Base-by-base conservation (phyloP, 192 early-diverging fungal species). In the Coemansia brasiliensis region DNA sequence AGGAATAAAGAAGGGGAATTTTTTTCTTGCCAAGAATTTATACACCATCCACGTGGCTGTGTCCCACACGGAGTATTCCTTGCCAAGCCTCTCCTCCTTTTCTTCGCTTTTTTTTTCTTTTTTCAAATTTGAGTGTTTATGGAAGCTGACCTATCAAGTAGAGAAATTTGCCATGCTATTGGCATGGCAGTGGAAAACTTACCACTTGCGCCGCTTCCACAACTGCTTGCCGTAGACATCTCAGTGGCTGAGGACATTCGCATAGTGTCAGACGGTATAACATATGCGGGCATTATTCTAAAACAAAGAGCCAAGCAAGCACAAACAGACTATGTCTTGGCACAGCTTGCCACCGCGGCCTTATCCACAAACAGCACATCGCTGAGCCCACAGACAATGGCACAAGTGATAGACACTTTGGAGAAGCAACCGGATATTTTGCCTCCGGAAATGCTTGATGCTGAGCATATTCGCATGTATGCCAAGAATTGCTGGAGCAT, bases 401-500 rank as follows among this genome's bases (percentile, higher is more conserved):
- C 41, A 6, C 48, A 29, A 16, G 39, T 65, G 9, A 27, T 42
- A 15, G 27, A 7, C 9, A 37, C 43, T 10, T 55, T 75, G 8
- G 25, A 48, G n/a, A 5, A 21, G 11, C 67, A 69, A 20, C 73
- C 67, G 13, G 59, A 42, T 26, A 50, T 76, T 1, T 15, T 57
- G n/a, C 17, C 35, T 20, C 26, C 35, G 20, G 38, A 69, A 20
- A 54, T 63, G 11, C 38, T 63, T 0, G 52, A 54, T 32, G 39
- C 66, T 1, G 21, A 51, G 22, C 41, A 64, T 32, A 55, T 75
- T 32, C 60, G 55, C 22, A 40, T 59, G 41, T 69, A 69, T 38
- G 67, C 67, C 11, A 25, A 39, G n/a, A 63, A 58, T 27, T 69
- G 67, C 27, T 69, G 67, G 67, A 20, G 25, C 16, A 43, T 63